These are phyloP conservation scores for Blastomyces parvus DNA, from an alignment of 2,329 filamentous ascomycete genomes.

Conservation along the genomic window DNA sequence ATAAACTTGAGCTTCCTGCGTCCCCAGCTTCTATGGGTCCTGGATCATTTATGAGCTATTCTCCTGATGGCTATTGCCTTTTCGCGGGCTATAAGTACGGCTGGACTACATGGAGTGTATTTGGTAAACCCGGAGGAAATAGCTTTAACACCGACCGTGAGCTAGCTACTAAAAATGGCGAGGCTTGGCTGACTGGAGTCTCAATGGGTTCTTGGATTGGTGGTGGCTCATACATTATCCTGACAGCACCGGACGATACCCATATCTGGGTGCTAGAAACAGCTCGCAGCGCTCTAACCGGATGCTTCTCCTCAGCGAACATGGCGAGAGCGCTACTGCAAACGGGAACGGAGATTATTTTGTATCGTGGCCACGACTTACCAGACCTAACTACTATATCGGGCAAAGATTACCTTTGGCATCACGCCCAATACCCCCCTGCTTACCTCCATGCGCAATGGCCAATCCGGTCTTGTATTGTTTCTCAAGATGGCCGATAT, in stretches of 20 bases:
- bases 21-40: slow-evolving; percentile 59
- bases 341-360: slow-evolving; percentile 76
- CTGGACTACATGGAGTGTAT: slow-evolving; percentile 96
- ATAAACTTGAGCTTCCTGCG: slow-evolving; percentile 61
- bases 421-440: slow-evolving; percentile 75
- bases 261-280: slow-evolving; percentile 83
- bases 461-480: slow-evolving; percentile 78
- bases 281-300: slow-evolving; percentile 84
- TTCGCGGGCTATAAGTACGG: slow-evolving; percentile 88
- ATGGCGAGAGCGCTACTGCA: slow-evolving; percentile 81
- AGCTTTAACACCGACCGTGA: slow-evolving; percentile 65
- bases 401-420: slow-evolving; percentile 89
- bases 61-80: slow-evolving; percentile 89
- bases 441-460: slow-evolving; percentile 83
- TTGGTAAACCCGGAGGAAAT: slow-evolving; percentile 77
- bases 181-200: slow-evolving; percentile 77
- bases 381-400: slow-evolving; percentile 86
- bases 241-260: slow-evolving; percentile 62
- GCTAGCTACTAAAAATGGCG: slow-evolving; percentile 57
- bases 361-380: slow-evolving; percentile 88
- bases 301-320: slow-evolving; percentile 85
- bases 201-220: slow-evolving; percentile 75
- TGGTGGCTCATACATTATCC: slow-evolving; percentile 73
- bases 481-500: slow-evolving; percentile 87
- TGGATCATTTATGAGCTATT: slow-evolving; percentile 71